Conservation (phyloP, 2,329 filamentous ascomycete genomes). For the Fusarium pseudocircinatum region DNA sequence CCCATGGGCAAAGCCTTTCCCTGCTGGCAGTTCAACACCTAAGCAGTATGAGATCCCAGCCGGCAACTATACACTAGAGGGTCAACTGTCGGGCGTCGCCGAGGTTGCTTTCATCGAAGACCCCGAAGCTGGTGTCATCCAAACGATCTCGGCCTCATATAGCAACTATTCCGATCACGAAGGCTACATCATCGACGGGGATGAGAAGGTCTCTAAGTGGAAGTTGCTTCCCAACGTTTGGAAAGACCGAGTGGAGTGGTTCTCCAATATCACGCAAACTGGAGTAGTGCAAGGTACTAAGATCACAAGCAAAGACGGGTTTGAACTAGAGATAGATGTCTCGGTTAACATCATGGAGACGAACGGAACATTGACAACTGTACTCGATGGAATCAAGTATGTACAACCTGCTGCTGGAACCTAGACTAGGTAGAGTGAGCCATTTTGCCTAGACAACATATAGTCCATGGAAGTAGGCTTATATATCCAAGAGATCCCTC, state of each 20-base stretch:
- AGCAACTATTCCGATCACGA: background rate
- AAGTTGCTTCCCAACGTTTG: constrained; percentile 6
- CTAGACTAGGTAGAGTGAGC: background rate
- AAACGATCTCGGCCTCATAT: background rate
- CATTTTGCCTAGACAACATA: too few species aligned
- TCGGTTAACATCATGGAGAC: constrained; percentile 4
- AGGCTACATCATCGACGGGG: background rate
- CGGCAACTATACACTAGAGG: background rate
- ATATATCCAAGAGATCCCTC: background rate
- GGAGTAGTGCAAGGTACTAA: constrained; percentile 49
- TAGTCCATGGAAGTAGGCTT: too few species aligned
- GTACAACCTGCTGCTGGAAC: background rate
- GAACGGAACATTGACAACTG: background rate
- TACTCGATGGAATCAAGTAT: background rate
- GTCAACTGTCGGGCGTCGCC: background rate
- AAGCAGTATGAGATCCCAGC: background rate
- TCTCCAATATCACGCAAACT: constrained; percentile 49
- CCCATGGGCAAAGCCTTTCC: background rate
- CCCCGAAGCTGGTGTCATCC: background rate
- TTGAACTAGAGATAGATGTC: constrained; percentile 15
- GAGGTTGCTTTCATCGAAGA: background rate
- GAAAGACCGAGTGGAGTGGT: constrained; percentile 49
- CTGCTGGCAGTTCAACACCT: background rate
- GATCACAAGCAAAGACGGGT: constrained; percentile 43
- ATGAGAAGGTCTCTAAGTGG: constrained; percentile 23